A percentile compares a stretch with the other conserved stretches of the same genome.
phyloP scores from a whole-genome alignment of 805 yeast genomes.

The Candida insectalens region DNA sequence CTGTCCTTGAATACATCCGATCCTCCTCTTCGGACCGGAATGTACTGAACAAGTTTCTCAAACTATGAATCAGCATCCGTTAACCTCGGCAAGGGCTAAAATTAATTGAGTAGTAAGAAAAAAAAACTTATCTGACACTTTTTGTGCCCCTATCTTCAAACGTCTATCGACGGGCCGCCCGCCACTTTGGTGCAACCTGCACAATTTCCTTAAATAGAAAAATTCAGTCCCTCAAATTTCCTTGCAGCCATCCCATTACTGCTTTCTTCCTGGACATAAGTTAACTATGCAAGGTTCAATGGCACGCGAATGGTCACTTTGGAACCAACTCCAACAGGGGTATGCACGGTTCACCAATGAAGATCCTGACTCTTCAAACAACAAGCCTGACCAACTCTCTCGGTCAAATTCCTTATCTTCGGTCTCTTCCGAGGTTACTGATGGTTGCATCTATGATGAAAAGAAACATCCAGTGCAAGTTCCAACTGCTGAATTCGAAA shows the following conservation, averaged over 20 bases:
- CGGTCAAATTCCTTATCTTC: background rate
- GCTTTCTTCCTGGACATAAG: no score
- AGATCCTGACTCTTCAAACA: background rate
- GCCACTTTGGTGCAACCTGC: no score
- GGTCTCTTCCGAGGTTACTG: background rate
- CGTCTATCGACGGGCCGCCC: no score
- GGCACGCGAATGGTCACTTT: conserved; percentile 25
- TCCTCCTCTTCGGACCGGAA: conserved; percentile 85
- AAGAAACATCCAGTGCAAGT: background rate
- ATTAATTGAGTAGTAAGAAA: no score
- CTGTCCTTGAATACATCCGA: conserved; percentile 61
- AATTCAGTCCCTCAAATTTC: no score
- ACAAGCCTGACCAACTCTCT: background rate
- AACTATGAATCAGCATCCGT: conserved; percentile 64
- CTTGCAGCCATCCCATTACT: no score
- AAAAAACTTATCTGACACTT: no score
- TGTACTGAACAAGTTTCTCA: conserved; percentile 70
- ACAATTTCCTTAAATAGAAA: no score
- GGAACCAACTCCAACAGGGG: conserved; percentile 21
- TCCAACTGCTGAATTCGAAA: background rate
- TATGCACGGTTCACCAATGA: conserved; percentile 1
- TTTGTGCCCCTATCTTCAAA: no score
- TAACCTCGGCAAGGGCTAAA: no score
- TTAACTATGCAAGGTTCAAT: conserved; percentile 16
- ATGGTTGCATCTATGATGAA: no score